phyloP scores from a whole-genome alignment of 768 basidiomycete genomes.

The Psilocybe cubensis region DNA sequence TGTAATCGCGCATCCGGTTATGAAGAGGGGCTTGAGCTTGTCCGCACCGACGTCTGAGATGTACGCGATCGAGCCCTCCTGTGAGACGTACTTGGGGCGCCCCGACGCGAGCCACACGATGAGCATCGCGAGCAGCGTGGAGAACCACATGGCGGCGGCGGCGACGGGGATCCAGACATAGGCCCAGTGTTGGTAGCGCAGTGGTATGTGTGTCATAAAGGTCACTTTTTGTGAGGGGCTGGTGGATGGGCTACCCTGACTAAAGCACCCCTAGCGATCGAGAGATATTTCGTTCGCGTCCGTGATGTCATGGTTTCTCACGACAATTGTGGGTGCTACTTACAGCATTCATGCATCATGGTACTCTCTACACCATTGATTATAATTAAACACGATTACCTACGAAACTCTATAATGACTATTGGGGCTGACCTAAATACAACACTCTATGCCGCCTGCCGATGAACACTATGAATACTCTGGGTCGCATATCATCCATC shows the following conservation, averaged over 20 bases:
- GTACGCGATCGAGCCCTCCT: conserved; percentile 64
- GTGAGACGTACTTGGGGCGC: conserved; percentile 58
- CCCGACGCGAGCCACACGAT: conserved; percentile 74
- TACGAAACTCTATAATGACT: no score
- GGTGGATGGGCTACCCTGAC: neutral
- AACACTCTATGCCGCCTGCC: neutral
- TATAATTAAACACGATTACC: neutral
- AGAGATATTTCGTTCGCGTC: neutral
- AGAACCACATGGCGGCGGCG: conserved; percentile 68
- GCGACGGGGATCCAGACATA: conserved; percentile 70
- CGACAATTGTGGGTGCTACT: neutral
- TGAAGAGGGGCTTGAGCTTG: conserved; percentile 75
- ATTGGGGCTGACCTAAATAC: neutral
- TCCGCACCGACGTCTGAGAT: conserved; percentile 82
- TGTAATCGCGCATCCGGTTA: conserved; percentile 67
- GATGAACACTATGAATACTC: neutral
- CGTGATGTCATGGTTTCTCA: conserved; percentile 5
- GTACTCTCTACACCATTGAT: neutral
- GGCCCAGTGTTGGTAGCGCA: conserved; percentile 52
- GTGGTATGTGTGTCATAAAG: conserved; percentile 18
- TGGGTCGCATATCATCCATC: no score
- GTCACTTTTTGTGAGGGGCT: neutral
- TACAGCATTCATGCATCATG: neutral
- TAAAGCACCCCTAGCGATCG: no score
- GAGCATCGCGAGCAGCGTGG: conserved; percentile 68